A percentile compares a stretch with the other conserved stretches of the same genome.
These are phyloP conservation scores for Pancytospora philotis DNA, from an alignment of 371 early-diverging fungal genomes.

Conservation along the genomic window DNA sequence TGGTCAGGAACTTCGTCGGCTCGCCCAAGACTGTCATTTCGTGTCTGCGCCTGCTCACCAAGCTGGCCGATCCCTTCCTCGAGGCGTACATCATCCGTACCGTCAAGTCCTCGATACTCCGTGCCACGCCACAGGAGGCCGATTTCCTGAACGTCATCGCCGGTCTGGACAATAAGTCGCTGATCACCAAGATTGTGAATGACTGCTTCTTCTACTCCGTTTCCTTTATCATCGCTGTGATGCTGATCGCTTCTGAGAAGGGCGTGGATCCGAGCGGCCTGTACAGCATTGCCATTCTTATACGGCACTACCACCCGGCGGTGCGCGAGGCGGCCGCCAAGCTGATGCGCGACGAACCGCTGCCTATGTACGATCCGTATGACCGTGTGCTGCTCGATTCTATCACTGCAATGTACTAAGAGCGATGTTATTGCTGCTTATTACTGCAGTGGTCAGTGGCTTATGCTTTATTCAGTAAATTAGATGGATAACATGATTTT, in stretches of 20 bases:
- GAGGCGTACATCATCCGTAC: constrained; percentile 10
- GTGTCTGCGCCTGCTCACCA: neutral
- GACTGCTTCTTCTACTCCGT: constrained; percentile 6
- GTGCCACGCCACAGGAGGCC: neutral
- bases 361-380: constrained; percentile 35
- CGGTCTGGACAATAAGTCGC: neutral
- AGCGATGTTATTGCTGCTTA: too few relatives aligned
- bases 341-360: constrained; percentile 6
- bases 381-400: constrained; percentile 13
- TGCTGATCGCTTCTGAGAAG: constrained; percentile 14
- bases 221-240: constrained; percentile 20
- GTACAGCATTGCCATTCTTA: constrained; percentile 10
- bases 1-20: constrained; percentile 1
- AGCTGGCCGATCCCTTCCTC: neutral
- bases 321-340: constrained; percentile 14
- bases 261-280: constrained; percentile 9
- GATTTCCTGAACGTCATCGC: constrained; percentile 25
- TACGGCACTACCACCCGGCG: constrained; percentile 9
- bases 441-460: neutral
- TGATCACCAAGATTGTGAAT: constrained; percentile 13
- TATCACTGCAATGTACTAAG: constrained; percentile 2
- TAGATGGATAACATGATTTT: neutral
- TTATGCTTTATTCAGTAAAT: neutral
- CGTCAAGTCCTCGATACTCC: constrained; percentile 1
- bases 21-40: constrained; percentile 12